Conservation (phyloP, 768 basidiomycete genomes). For the Rhodocollybia butyracea region DNA sequence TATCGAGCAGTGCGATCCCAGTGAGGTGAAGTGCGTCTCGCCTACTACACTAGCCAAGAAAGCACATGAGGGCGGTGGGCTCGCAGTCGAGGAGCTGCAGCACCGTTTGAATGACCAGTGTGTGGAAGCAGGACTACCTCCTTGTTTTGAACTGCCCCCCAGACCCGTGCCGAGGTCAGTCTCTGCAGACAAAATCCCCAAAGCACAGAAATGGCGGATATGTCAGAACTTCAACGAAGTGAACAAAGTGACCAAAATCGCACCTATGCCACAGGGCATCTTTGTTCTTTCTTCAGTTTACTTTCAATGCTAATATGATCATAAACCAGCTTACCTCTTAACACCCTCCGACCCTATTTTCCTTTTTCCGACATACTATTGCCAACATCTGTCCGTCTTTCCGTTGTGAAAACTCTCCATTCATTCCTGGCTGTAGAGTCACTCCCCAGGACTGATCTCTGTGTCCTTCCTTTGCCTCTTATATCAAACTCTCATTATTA, state of each 20-base stretch:
- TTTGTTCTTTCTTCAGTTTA: too few species aligned
- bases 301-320: too few species aligned
- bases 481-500: too few species aligned
- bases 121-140: constrained; percentile 17
- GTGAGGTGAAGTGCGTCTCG: constrained; percentile 30
- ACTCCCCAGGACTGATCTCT: too few species aligned
- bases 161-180: neutral
- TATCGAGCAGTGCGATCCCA: constrained; percentile 22
- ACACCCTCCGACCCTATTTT: too few species aligned
- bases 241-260: constrained; percentile 2
- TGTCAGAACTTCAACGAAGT: constrained; percentile 23
- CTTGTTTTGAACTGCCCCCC: constrained; percentile 19
- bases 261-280: constrained; percentile 16
- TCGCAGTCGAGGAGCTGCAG: constrained; percentile 30
- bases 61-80: constrained; percentile 24
- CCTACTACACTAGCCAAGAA: constrained; percentile 35
- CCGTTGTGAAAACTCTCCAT: too few species aligned
- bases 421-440: too few species aligned
- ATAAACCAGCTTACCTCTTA: too few species aligned
- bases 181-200: too few species aligned
- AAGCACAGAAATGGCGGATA: constrained; percentile 19
- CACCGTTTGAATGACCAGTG: constrained; percentile 32
- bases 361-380: too few species aligned
- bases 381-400: too few species aligned
- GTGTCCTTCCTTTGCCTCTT: too few species aligned